phyloP scores from a whole-genome alignment of 441 rosid genomes.

The Geranium incanum region DNA sequence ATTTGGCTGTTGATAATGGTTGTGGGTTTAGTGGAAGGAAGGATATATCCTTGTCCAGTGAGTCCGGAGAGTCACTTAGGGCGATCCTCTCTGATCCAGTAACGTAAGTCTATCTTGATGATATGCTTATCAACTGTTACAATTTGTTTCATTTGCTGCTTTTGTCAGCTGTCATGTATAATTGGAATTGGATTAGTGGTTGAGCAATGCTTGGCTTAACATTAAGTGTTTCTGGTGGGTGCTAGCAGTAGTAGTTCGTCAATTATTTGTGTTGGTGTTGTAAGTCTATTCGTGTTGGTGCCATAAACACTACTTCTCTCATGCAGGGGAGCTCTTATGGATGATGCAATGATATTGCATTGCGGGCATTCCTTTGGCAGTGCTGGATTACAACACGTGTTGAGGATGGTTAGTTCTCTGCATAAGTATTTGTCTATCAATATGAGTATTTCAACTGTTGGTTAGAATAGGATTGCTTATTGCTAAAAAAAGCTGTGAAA shows the following conservation, averaged over 20 bases:
- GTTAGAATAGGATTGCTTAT: not conserved
- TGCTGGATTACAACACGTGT: constrained; percentile 53
- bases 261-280: too few relatives aligned
- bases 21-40: constrained; percentile 74
- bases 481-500: too few relatives aligned
- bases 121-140: not conserved
- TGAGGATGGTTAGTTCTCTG: constrained; percentile 44
- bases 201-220: not conserved
- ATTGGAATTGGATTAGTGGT: too few relatives aligned
- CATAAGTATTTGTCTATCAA: not conserved
- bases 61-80: constrained; percentile 65
- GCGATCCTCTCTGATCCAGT: constrained; percentile 67
- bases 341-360: constrained; percentile 78
- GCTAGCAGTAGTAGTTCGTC: not conserved
- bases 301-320: constrained; percentile 11
- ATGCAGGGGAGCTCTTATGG: constrained; percentile 73
- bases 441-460: not conserved
- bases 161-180: not conserved
- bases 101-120: constrained; percentile 42
- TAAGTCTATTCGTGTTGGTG: not conserved
- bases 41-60: constrained; percentile 42
- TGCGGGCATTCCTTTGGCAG: constrained; percentile 91
- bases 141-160: not conserved
- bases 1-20: constrained; percentile 37
- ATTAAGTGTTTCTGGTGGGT: not conserved